Evolutionary conservation across 2,329 filamentous ascomycete species (phyloP), one percentile per base, ranked within the genome.

Genomic region (Monosporascus sp.): DNA sequence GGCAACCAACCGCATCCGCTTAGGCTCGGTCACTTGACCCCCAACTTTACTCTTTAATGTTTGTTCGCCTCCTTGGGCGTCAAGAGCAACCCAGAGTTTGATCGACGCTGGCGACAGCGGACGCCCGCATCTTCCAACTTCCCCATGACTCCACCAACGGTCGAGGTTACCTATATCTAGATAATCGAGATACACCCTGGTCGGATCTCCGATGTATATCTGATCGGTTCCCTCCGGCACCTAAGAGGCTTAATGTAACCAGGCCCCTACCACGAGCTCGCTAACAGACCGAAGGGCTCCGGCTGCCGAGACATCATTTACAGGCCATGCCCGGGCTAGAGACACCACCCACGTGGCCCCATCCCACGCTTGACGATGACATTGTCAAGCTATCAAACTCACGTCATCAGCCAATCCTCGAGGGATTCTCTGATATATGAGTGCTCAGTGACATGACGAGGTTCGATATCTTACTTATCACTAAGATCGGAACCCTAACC

Each of bases 111-210:
- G 56, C 54, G 37, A 52, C 44, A 53, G 50, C 59, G 61, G 63
- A 53, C 53, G 20, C 54, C 54, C 56, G 58, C 63, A 62, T 60
- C 54, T 56, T 49, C 53, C 53, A 57, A 55, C 55, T 53, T 61
- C 55, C 40, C 45, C 46, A 50, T 47, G 52, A 49, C 47, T 50
- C 52, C 48, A 47, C 53, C 55, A 54, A 59, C 56, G 58, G 53
- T 57, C 52, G 50, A 52, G 48, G 38, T 55, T 52, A 27, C 24
- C 24, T 46, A 26, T 27, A 46, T 17, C 43, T 31, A 31, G 43
- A 46, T 31, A 31, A 46, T 46, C 43, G 14, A 46, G 43, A 46
- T 45, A 53, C 46, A 55, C 40, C 56, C 52, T 49, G 60, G 55
- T 52, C 26, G n/a, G 50, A 55, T 51, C 57, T 57, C 55, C 44